Conservation (phyloP, 352 stramenopile species). For the Blastocystis hominis region DNA sequence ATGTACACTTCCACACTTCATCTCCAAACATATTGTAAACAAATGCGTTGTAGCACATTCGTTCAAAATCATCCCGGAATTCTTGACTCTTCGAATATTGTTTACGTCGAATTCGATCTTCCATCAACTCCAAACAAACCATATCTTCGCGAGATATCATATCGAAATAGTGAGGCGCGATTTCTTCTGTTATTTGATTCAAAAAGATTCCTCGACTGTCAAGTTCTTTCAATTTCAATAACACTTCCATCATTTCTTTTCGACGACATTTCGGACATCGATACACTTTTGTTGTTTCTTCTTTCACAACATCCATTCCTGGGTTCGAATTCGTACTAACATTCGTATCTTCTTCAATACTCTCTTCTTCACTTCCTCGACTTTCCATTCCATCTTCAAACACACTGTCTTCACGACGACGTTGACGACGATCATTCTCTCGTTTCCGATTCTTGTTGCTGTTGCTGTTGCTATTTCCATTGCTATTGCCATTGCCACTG, state of each 20-base stretch:
- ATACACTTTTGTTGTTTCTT: background rate
- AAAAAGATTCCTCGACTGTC: background rate
- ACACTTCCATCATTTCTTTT: background rate
- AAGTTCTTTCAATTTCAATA: background rate
- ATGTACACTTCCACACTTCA: slow-evolving; percentile 17
- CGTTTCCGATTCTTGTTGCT: no score
- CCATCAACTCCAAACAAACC: background rate
- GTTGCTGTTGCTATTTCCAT: no score
- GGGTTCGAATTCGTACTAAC: background rate
- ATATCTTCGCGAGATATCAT: background rate
- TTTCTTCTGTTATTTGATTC: background rate
- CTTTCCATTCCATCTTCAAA: no score
- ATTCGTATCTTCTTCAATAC: background rate
- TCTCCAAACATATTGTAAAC: slow-evolving; percentile 7
- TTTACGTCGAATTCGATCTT: background rate
- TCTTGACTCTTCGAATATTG: background rate
- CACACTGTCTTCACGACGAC: background rate
- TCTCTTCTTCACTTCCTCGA: background rate
- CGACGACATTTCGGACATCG: slow-evolving; percentile 11
- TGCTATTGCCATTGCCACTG: no score
- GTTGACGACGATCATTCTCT: background rate
- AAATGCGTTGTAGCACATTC: slow-evolving; percentile 15
- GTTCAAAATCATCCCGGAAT: slow-evolving; percentile 9
- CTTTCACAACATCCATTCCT: background rate
- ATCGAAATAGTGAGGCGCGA: slow-evolving; percentile 27